Percentiles rank a stretch among this genome's conserved stretches.
Evolutionary conservation across 768 basidiomycete species (phyloP).

Genomic region (Gyrodon lividus): DNA sequence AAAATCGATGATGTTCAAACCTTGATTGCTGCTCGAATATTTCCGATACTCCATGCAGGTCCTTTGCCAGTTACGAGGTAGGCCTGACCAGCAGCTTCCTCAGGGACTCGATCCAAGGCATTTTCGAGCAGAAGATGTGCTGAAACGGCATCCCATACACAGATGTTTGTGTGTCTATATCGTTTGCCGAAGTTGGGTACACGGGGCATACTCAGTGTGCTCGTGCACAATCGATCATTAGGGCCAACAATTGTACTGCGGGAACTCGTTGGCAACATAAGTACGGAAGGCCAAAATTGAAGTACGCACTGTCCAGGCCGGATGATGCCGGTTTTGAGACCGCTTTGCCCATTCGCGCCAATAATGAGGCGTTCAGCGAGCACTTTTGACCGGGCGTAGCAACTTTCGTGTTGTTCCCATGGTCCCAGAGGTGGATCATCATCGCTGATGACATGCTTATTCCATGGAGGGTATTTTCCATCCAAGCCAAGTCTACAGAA

Average conservation of each 20-base stretch:
- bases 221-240: slow-evolving; percentile 32
- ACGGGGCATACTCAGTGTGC: slow-evolving; percentile 31
- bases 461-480: neutral
- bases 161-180: slow-evolving; percentile 31
- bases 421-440: slow-evolving; percentile 47
- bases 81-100: slow-evolving; percentile 30
- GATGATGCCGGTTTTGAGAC: slow-evolving; percentile 43
- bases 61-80: slow-evolving; percentile 37
- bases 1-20: slow-evolving; percentile 12
- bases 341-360: slow-evolving; percentile 47
- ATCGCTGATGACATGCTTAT: slow-evolving; percentile 37
- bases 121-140: slow-evolving; percentile 35
- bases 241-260: slow-evolving; percentile 36
- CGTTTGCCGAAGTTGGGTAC: slow-evolving; percentile 32
- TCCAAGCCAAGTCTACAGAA: slow-evolving; percentile 30
- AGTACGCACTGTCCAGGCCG: slow-evolving; percentile 33
- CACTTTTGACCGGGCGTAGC: slow-evolving; percentile 56
- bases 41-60: slow-evolving; percentile 30
- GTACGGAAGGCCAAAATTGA: neutral
- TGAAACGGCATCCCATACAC: slow-evolving; percentile 38
- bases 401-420: slow-evolving; percentile 38
- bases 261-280: neutral
- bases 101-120: slow-evolving; percentile 24
- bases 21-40: slow-evolving; percentile 31
- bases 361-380: slow-evolving; percentile 53